A percentile compares a stretch with the other conserved stretches of the same genome.
phyloP scores from a whole-genome alignment of 805 yeast genomes.

The Kodamaea kaohsiungensis region DNA sequence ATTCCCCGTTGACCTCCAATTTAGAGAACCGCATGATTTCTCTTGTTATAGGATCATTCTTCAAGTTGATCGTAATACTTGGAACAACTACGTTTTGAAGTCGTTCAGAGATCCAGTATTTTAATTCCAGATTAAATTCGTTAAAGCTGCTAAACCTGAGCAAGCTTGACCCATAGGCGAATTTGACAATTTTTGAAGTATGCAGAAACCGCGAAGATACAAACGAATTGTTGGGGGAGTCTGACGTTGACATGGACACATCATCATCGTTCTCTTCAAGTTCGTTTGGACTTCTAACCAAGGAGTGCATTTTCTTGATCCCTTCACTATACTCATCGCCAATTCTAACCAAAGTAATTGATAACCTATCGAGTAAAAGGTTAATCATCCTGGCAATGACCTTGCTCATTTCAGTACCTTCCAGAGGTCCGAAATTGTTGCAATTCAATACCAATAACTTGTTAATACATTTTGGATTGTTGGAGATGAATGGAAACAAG shows the following conservation, averaged over 20 bases:
- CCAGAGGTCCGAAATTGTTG: conserved; percentile 10
- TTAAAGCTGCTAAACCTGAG: conserved; percentile 19
- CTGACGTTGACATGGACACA: not conserved
- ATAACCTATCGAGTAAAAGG: conserved; percentile 18
- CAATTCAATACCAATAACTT: conserved; percentile 14
- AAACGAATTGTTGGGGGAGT: not conserved
- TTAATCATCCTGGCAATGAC: conserved; percentile 4
- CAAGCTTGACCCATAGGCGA: conserved; percentile 20
- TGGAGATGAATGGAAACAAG: conserved; percentile 27
- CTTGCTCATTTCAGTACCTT: not conserved
- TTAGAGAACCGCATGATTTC: conserved; percentile 17
- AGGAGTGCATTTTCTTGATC: conserved; percentile 12
- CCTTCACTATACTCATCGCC: conserved; percentile 22
- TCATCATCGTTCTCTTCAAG: not conserved
- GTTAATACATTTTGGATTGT: conserved; percentile 10
- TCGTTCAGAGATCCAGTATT: conserved; percentile 11
- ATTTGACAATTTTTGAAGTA: conserved; percentile 2
- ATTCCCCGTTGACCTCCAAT: conserved; percentile 26
- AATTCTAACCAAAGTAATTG: conserved; percentile 26
- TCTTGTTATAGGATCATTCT: conserved; percentile 12
- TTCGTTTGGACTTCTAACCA: conserved; percentile 14
- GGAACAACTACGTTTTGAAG: conserved; percentile 26
- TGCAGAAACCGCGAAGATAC: not conserved
- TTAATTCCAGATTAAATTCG: conserved; percentile 18
- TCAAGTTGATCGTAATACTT: conserved; percentile 19